Base-by-base conservation (phyloP, 164 flowering plant species). In the Sextonia rubra region DNA sequence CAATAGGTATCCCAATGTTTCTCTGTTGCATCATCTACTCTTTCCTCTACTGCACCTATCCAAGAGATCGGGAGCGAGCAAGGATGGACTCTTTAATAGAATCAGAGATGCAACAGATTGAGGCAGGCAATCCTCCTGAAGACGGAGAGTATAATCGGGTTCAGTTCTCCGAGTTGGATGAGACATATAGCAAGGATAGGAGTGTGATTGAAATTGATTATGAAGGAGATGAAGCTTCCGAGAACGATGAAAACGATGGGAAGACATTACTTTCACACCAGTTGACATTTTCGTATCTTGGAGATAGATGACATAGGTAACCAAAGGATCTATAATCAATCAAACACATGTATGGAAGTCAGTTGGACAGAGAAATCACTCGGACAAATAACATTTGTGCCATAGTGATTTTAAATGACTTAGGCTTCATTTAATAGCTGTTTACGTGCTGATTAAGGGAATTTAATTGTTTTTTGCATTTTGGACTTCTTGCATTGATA, bases 51-150 rank as follows among this genome's bases (percentile, higher is more conserved):
- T 67, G 73, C 64, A 92, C 94, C n/a, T 92, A 94, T 67, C 97
- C 97, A n/a, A 84, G 89, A 79, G 98, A 92, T 80, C 86, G 83
- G 67, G 92, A 87, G 32, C 79, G 91, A 24, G 96, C 97, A 44
- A 79, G 70, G 32, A 90, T 94, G 94, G 80, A 86, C 55, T 86
- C 86, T 20, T 65, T 91, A 56, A 85, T 87, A 69, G 96, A 90
- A 77, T 83, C 93, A 61, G 97, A 91, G 80, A 81, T 88, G 91
- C 84, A 80, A 64, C 82, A 83, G 32, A 64, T 91, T 27, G 87
- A 85, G 60, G 74, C 71, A 0, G 86, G 84, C 63, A 67, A 79
- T 73, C 70, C 64, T 17, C 70, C 78, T 32, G 37, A 52, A 2
- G 72, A 26, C 30, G 82, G 69, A 44, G 82, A 76, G 27, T 52